Evolutionary conservation across 192 early-diverging fungal genomes (phyloP).

Genomic region (Coemansia sp.): DNA sequence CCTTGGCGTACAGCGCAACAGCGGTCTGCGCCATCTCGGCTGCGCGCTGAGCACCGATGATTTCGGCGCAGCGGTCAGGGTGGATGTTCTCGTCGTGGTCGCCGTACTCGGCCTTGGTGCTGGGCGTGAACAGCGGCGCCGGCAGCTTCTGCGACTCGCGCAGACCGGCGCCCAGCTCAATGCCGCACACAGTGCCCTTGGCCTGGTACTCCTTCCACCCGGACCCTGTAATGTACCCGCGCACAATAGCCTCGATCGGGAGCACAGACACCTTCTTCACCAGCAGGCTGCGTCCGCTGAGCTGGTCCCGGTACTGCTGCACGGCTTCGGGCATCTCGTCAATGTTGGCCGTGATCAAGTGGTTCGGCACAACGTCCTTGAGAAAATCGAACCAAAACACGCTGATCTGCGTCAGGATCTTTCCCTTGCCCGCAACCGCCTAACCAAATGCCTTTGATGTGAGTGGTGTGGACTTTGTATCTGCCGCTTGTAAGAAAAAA

Average conservation of each 20-base stretch:
- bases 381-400: constrained; percentile 95
- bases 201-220: constrained; percentile 95
- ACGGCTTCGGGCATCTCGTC: constrained; percentile 87
- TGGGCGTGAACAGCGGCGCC: constrained; percentile 89
- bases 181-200: constrained; percentile 92
- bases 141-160: constrained; percentile 84
- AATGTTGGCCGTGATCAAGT: constrained; percentile 92
- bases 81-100: constrained; percentile 99
- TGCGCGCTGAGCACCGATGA: constrained; percentile 83
- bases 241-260: constrained; percentile 97
- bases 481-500: background rate
- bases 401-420: constrained; percentile 93
- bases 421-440: constrained; percentile 91
- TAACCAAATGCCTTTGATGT: constrained; percentile 1
- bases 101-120: constrained; percentile 98
- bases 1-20: constrained; percentile 78
- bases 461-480: background rate
- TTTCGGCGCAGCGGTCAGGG: constrained; percentile 79
- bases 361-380: constrained; percentile 89
- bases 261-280: constrained; percentile 90
- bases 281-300: constrained; percentile 88
- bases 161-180: constrained; percentile 76
- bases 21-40: constrained; percentile 74
- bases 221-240: constrained; percentile 97
- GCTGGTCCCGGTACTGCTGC: constrained; percentile 85